These are phyloP conservation scores for Saprolegnia diclina DNA, from an alignment of 352 stramenopile species.

Conservation along the genomic window DNA sequence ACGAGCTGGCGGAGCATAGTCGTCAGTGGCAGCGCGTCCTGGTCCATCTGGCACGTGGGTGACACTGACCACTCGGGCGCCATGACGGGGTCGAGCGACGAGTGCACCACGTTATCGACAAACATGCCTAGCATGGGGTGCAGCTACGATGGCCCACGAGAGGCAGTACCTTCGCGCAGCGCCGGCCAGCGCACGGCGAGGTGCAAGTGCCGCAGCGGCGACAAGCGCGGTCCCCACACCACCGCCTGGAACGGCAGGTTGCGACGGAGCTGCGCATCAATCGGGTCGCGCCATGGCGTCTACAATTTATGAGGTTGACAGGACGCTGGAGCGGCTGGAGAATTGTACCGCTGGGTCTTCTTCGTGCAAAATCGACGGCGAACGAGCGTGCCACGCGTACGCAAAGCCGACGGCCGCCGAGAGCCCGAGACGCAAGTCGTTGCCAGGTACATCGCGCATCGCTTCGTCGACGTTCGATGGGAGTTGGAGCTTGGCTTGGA, in stretches of 20 bases:
- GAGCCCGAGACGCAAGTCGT: background rate
- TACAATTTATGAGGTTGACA: background rate
- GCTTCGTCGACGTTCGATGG: slow-evolving; percentile 49
- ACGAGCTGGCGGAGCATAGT: slow-evolving; percentile 64
- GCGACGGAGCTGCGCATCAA: background rate
- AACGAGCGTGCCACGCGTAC: background rate
- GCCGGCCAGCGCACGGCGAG: slow-evolving; percentile 62
- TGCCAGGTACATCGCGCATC: background rate
- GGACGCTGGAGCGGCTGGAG: background rate
- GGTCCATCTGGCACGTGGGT: slow-evolving; percentile 47
- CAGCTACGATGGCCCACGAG: slow-evolving; percentile 9
- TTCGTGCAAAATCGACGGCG: background rate
- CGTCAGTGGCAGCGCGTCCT: slow-evolving; percentile 57
- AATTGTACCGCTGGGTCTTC: background rate
- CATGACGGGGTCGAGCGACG: slow-evolving; percentile 55
- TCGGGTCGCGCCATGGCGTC: background rate
- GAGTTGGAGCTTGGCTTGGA: slow-evolving; percentile 73
- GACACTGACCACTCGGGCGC: slow-evolving; percentile 61
- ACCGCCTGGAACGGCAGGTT: background rate
- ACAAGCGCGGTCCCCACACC: slow-evolving; percentile 25
- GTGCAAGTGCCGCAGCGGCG: slow-evolving; percentile 49
- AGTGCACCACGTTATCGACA: slow-evolving; percentile 81
- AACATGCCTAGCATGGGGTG: slow-evolving; percentile 31
- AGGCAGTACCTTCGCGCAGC: slow-evolving; percentile 50
- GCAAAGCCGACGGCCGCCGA: background rate